These are phyloP conservation scores for Debaryomycetaceae sp. DNA, from an alignment of 1,139 yeast species.

Conservation along the genomic window DNA sequence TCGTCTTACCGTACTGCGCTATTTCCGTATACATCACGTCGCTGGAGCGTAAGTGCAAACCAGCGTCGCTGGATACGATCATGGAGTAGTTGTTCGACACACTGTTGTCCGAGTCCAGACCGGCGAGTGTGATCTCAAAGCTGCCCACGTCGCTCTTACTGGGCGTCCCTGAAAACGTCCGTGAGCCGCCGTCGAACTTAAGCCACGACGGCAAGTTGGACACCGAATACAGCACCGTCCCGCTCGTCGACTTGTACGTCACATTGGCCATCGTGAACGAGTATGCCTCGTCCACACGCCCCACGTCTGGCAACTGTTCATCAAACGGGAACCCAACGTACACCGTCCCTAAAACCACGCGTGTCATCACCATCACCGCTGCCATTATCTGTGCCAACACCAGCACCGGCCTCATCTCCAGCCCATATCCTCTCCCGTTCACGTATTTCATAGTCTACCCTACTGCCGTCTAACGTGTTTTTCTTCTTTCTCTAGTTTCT, in stretches of 20 bases:
- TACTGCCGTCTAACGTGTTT: not conserved
- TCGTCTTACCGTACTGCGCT: slow-evolving; percentile 58
- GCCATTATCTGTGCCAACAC: not conserved
- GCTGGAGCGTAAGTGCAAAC: slow-evolving; percentile 41
- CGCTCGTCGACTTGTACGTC: slow-evolving; percentile 59
- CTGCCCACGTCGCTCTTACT: slow-evolving; percentile 39
- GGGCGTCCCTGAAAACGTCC: slow-evolving; percentile 74
- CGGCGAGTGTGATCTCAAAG: slow-evolving; percentile 51
- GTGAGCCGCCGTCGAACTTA: slow-evolving; percentile 56
- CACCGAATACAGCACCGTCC: slow-evolving; percentile 52
- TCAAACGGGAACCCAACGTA: slow-evolving; percentile 75
- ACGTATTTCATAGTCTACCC: not conserved
- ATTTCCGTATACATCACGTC: slow-evolving; percentile 48
- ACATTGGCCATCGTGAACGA: slow-evolving; percentile 66
- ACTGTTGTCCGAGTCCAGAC: slow-evolving; percentile 54
- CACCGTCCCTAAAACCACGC: slow-evolving; percentile 11
- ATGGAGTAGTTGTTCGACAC: slow-evolving; percentile 50
- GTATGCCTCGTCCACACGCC: slow-evolving; percentile 63
- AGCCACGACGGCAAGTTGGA: slow-evolving; percentile 74
- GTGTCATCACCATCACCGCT: slow-evolving; percentile 2
- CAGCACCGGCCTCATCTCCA: not conserved
- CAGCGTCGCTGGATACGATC: slow-evolving; percentile 54
- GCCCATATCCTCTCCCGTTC: not conserved
- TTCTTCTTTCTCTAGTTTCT: slow-evolving; percentile 1
- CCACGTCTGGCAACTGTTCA: slow-evolving; percentile 85